These are phyloP conservation scores for Arctium minus DNA, from an alignment of 129 eudicot species.

Conservation along the genomic window DNA sequence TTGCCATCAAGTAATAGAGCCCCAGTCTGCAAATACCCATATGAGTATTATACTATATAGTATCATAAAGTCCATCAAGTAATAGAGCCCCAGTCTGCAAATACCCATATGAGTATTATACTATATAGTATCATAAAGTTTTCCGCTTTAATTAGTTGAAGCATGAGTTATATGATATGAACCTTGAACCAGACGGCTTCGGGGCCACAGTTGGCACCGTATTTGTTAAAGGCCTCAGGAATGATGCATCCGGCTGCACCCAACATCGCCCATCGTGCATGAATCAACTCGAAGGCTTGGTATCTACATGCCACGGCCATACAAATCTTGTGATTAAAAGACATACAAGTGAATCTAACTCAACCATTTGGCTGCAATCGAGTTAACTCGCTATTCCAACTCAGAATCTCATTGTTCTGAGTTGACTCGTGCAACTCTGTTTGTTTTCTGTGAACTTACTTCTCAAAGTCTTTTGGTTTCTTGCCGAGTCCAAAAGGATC, in stretches of 20 bases:
- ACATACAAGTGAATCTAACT: too few species aligned
- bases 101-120: neutral
- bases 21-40: too few species aligned
- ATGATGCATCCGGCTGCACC: slow-evolving; percentile 95
- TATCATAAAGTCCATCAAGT: too few species aligned
- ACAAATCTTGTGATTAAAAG: neutral
- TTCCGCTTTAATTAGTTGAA: neutral
- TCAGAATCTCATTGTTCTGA: neutral
- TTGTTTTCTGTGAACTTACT: slow-evolving; percentile 42
- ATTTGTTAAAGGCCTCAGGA: slow-evolving; percentile 97
- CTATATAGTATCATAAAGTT: neutral
- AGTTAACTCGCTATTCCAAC: neutral
- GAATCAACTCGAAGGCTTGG: slow-evolving; percentile 83
- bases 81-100: slow-evolving; percentile 93
- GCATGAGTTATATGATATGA: neutral
- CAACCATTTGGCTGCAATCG: neutral
- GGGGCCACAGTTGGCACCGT: slow-evolving; percentile 92
- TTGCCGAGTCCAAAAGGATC: slow-evolving; percentile 97
- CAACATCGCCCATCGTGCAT: slow-evolving; percentile 97
- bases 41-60: too few species aligned
- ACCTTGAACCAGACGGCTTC: slow-evolving; percentile 99
- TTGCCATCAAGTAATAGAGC: too few species aligned
- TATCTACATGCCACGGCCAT: slow-evolving; percentile 39
- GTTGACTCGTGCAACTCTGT: neutral
- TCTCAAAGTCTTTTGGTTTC: slow-evolving; percentile 94